phyloP scores from a whole-genome alignment of 140 eudicot species.

The Anethum foeniculum region DNA sequence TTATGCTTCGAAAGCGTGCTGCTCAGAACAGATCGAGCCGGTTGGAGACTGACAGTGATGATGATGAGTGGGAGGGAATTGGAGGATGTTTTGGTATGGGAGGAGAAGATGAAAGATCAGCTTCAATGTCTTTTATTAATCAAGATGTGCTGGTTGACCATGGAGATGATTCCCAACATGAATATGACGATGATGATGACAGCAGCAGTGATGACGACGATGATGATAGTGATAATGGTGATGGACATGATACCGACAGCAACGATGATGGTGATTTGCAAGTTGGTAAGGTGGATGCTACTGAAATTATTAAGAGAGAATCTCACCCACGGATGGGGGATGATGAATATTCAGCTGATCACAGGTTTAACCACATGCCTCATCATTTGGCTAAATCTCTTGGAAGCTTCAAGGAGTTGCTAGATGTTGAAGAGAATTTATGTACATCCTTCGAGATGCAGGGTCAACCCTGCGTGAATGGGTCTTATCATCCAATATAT shows the following conservation, averaged over 20 bases:
- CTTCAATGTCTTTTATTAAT: conserved; percentile 27
- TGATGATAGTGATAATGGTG: not conserved
- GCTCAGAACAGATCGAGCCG: conserved; percentile 53
- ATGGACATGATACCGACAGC: not conserved
- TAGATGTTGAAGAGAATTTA: conserved; percentile 5
- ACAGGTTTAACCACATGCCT: not conserved
- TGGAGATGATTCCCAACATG: conserved; percentile 21
- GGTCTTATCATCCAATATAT: not conserved
- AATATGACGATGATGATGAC: conserved; percentile 20
- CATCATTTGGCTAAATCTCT: not conserved
- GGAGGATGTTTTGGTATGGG: conserved; percentile 13
- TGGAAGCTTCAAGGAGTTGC: not conserved
- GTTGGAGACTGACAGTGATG: conserved; percentile 58
- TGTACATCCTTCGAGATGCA: conserved; percentile 14
- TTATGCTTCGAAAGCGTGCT: conserved; percentile 68
- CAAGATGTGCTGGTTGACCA: conserved; percentile 23
- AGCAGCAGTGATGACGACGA: not conserved
- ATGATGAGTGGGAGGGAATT: conserved; percentile 53
- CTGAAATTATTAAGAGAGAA: conserved; percentile 6
- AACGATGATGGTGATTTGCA: conserved; percentile 7
- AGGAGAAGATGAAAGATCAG: conserved; percentile 30
- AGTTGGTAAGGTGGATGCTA: conserved; percentile 9
- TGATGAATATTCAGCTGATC: conserved; percentile 3
- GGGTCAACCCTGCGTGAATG: not conserved
- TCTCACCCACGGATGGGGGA: not conserved